phyloP scores from a whole-genome alignment of 2,329 filamentous ascomycete species.

The Tricladium varicosporioides region DNA sequence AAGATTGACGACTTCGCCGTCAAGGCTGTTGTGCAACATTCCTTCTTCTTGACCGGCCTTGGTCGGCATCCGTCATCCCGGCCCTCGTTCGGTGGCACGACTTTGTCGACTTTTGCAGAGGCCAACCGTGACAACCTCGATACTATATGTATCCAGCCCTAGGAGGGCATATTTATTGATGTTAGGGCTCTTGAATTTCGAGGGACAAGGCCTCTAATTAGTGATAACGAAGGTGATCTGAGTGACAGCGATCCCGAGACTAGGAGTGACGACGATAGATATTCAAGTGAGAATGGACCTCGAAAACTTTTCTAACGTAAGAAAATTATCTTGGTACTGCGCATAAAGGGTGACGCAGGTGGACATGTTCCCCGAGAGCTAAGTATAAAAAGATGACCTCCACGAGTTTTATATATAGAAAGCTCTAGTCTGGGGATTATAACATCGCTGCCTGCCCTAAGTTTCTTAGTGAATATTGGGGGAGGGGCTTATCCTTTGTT shows the following conservation, averaged over 20 bases:
- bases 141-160: conserved; percentile 1
- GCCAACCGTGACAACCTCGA: conserved; percentile 11
- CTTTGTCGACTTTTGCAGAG: conserved; percentile 8
- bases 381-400: no score
- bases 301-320: no score
- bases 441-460: no score
- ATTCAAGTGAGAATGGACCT: conserved; percentile 4
- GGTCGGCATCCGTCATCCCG: conserved; percentile 11
- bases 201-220: conserved; percentile 16
- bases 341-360: no score
- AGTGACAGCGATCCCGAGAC: no score
- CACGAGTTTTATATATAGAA: no score
- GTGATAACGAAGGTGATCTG: conserved; percentile 8
- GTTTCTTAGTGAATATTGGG: no score
- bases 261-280: neutral
- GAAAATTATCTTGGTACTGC: no score
- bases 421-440: no score
- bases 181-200: conserved; percentile 11
- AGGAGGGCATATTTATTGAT: conserved; percentile 17
- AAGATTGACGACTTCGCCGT: conserved; percentile 15
- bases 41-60: conserved; percentile 14
- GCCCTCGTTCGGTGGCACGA: conserved; percentile 5
- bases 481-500: no score
- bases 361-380: no score
- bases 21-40: conserved; percentile 9